Conservation (phyloP, 495 filamentous ascomycete genomes). For the Aspergillus nidulans region DNA sequence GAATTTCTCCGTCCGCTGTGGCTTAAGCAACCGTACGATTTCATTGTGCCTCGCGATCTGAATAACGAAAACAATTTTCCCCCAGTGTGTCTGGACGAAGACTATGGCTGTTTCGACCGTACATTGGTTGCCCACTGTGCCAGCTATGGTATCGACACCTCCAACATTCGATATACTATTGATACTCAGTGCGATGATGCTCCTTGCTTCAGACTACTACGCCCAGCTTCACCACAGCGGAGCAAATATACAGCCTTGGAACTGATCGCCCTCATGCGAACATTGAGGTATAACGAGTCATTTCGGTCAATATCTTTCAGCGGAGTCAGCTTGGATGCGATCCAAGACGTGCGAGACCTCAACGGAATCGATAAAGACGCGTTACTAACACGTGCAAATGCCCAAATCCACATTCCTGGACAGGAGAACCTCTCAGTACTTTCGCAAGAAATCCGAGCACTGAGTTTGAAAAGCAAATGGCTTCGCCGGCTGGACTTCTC, state of each 20-base stretch:
- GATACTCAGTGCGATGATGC: constrained; percentile 72
- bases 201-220: constrained; percentile 78
- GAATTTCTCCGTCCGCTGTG: constrained; percentile 80
- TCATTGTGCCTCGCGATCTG: constrained; percentile 58
- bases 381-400: constrained; percentile 52
- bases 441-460: constrained; percentile 67
- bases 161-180: constrained; percentile 71
- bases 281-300: constrained; percentile 87
- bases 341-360: constrained; percentile 58
- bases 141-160: constrained; percentile 68
- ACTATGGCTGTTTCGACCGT: constrained; percentile 74
- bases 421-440: constrained; percentile 58
- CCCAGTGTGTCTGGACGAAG: constrained; percentile 61
- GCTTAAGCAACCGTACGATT: constrained; percentile 64
- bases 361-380: constrained; percentile 63
- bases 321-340: constrained; percentile 63
- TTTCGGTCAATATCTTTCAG: constrained; percentile 83
- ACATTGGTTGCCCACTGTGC: constrained; percentile 84
- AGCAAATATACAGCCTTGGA: constrained; percentile 67
- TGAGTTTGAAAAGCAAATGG: constrained; percentile 63
- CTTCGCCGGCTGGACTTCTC: constrained; percentile 63
- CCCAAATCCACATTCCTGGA: constrained; percentile 53
- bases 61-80: constrained; percentile 57
- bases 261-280: constrained; percentile 77
- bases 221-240: constrained; percentile 51